These are phyloP conservation scores for Trichophyton rubrum DNA, from an alignment of 2,329 filamentous ascomycete genomes.

Conservation along the genomic window DNA sequence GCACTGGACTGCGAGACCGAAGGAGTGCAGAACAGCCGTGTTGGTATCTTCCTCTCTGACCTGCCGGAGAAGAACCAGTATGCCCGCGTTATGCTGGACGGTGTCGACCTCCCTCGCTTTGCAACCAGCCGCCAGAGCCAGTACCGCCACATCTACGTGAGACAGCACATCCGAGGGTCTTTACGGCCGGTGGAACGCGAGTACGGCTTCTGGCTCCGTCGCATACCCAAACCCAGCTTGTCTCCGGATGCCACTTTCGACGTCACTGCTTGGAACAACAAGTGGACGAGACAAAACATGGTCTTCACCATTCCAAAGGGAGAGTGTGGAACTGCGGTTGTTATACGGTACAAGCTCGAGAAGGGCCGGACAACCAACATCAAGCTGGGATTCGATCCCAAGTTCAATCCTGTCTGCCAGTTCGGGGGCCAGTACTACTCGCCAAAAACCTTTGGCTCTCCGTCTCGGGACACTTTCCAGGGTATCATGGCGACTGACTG, in stretches of 20 bases:
- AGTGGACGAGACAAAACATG: not conserved
- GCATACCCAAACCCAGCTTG: not conserved
- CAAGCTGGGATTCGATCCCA: constrained; percentile 7
- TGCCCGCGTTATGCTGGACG: constrained; percentile 1
- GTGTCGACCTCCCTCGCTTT: not conserved
- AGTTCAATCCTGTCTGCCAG: constrained; percentile 8
- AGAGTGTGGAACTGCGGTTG: not conserved
- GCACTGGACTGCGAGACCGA: constrained; percentile 13
- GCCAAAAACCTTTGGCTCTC: not conserved
- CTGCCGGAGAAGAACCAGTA: constrained; percentile 7
- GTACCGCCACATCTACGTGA: constrained; percentile 6
- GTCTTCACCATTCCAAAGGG: constrained; percentile 5
- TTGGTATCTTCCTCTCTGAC: constrained; percentile 3
- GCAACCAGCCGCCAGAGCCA: not conserved
- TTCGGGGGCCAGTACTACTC: constrained; percentile 7
- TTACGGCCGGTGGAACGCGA: not conserved
- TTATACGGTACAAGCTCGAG: constrained; percentile 4
- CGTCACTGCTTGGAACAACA: constrained; percentile 4
- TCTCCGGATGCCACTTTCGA: constrained; percentile 1
- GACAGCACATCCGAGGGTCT: not conserved
- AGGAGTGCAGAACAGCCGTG: not conserved
- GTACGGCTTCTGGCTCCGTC: constrained; percentile 7
- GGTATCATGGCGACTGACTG: constrained; percentile 5
- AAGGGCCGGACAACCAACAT: not conserved
- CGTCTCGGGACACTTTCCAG: constrained; percentile 3